Evolutionary conservation across 1,139 yeast genomes (phyloP), one percentile per base, ranked within the genome.

Genomic region (Saccharomycopsis phalli): DNA sequence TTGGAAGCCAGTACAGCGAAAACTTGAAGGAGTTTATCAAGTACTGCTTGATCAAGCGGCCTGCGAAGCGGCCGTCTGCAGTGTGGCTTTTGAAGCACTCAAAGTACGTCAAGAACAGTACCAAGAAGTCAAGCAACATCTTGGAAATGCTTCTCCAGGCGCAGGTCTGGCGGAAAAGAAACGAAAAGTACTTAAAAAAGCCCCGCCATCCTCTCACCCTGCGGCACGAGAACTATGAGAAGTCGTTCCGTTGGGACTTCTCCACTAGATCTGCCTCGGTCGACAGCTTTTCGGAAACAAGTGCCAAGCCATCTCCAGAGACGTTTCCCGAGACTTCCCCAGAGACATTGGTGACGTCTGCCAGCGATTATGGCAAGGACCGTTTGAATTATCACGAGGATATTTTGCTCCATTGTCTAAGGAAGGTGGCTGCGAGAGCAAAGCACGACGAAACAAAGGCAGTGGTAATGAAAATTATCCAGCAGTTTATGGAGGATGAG

Each of bases 41-140:
- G 36, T 60, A 61, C 44, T 81, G 91, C 53, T 61, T 82, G 47
- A 59, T 65, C 16, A 78, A 75, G 54, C 71, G 75, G 47, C 81
- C 86, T 1, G 50, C 47, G 4, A 59, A 61, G 40, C 61, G 91
- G 47, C 77, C 81, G 1, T 56, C 65, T 32, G 71, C 78, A 1
- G 47, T 56, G 0, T 53, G 54, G 10, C 56, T 77, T 35, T 58
- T 75, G 40, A 67, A 63, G 37, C 71, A 69, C 38, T 30, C 21
- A 8, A 62, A 59, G 32, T 76, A 73, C 51, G 59, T 74, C 22
- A 63, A 59, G 31, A 46, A 25, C 34, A 18, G 23, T 31, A 13
- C 23, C 34, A 6, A 31, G 23, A 31, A 19, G 34, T 22, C n/a
- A n/a, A n/a, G n/a, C n/a, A n/a, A n/a, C n/a, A n/a, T n/a, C n/a